phyloP scores from a whole-genome alignment of 306 rosid genomes.

The Geum urbanum region DNA sequence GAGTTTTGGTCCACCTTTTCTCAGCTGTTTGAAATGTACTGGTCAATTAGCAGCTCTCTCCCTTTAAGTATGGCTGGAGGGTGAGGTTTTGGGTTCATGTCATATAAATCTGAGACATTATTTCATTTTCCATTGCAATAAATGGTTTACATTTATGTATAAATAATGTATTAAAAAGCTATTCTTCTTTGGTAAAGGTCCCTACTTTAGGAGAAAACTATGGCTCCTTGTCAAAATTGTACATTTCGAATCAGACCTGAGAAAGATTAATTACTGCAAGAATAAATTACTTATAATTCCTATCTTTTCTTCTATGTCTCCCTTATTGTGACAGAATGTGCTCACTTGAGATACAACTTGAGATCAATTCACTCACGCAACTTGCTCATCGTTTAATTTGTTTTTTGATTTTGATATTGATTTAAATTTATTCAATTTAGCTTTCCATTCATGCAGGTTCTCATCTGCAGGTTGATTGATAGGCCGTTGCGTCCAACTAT shows the following conservation, averaged over 20 bases:
- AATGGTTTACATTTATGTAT: not conserved
- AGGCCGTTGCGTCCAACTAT: conserved; percentile 96
- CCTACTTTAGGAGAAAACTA: not conserved
- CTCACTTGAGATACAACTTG: not conserved
- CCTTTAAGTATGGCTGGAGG: not conserved
- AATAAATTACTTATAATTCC: not conserved
- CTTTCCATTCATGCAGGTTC: conserved; percentile 64
- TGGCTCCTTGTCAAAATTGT: not conserved
- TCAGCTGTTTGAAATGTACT: not conserved
- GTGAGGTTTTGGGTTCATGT: not conserved
- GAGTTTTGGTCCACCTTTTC: not conserved
- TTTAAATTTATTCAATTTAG: not conserved
- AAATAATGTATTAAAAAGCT: not conserved
- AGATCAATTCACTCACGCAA: not conserved
- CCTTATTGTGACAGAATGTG: not conserved
- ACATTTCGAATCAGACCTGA: not conserved
- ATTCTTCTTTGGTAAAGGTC: not conserved
- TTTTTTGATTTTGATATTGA: not conserved
- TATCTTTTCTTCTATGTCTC: not conserved
- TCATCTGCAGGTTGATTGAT: conserved; percentile 92
- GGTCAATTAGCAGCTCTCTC: not conserved
- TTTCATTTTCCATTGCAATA: not conserved
- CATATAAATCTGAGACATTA: not conserved
- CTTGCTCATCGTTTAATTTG: not conserved
- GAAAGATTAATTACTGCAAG: not conserved